Conservation (phyloP, 73 alveolate genomes). For the Paraurostyla sp. region DNA sequence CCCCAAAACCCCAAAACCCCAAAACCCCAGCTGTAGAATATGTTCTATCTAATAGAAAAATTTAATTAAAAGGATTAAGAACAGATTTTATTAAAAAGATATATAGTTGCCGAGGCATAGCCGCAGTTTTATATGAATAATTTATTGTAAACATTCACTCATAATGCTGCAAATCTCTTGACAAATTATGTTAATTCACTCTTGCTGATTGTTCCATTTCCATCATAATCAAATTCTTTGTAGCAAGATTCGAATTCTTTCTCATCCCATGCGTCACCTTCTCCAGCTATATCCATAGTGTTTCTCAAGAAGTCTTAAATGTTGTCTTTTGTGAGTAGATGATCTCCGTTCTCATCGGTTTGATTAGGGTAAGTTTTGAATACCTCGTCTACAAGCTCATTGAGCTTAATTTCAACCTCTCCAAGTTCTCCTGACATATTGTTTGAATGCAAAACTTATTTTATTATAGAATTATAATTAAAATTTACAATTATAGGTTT, state of each 20-base stretch:
- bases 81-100: too few species aligned
- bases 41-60: too few species aligned
- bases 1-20: too few species aligned
- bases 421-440: conserved; percentile 46
- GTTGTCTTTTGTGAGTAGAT: neutral
- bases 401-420: conserved; percentile 13
- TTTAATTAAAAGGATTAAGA: too few species aligned
- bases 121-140: too few species aligned
- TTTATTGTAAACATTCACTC: too few species aligned
- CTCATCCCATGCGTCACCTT: conserved; percentile 57
- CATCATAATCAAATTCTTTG: conserved; percentile 41
- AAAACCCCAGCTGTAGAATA: too few species aligned
- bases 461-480: neutral
- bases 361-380: neutral
- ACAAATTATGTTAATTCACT: neutral
- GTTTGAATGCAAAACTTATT: neutral
- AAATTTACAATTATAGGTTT: neutral
- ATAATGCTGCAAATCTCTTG: conserved; percentile 45
- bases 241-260: conserved; percentile 25
- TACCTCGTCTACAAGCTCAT: conserved; percentile 24
- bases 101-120: too few species aligned
- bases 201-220: conserved; percentile 35
- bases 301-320: neutral
- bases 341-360: neutral
- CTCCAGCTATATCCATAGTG: conserved; percentile 1